phyloP scores from a whole-genome alignment of 148 eudicot genomes.

The Rhododendron ovatum region DNA sequence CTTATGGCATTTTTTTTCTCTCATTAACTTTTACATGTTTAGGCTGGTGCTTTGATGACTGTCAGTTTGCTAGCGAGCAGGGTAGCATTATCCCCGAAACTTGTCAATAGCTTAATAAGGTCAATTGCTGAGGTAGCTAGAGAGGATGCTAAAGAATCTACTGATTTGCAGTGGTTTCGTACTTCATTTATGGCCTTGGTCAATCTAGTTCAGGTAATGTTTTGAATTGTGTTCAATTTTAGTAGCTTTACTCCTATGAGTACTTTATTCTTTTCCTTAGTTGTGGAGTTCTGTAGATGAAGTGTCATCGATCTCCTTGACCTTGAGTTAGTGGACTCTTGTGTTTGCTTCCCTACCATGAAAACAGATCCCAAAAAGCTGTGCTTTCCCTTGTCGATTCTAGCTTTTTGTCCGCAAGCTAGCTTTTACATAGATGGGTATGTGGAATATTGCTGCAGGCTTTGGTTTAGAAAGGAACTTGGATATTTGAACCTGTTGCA shows the following conservation, averaged over 20 bases:
- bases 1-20: not conserved
- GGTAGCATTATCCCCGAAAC: conserved; percentile 53
- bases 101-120: conserved; percentile 60
- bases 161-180: conserved; percentile 59
- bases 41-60: conserved; percentile 88
- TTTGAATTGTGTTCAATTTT: not conserved
- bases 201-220: conserved; percentile 65
- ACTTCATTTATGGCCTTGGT: conserved; percentile 66
- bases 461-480: not conserved
- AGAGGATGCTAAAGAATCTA: conserved; percentile 48
- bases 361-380: not conserved
- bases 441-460: not conserved
- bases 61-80: conserved; percentile 64
- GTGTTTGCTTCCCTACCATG: not conserved
- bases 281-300: not conserved
- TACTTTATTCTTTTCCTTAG: not conserved
- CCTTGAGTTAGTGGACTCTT: not conserved
- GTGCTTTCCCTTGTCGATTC: not conserved
- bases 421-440: not conserved
- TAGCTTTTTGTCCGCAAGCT: not conserved
- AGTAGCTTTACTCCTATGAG: not conserved
- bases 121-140: conserved; percentile 59
- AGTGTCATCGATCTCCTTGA: not conserved
- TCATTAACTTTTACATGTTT: conserved; percentile 2
- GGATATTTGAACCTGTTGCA: not conserved